Evolutionary conservation across 495 filamentous ascomycete species (phyloP).

Genomic region (Melanomma pulvis-pyrius): DNA sequence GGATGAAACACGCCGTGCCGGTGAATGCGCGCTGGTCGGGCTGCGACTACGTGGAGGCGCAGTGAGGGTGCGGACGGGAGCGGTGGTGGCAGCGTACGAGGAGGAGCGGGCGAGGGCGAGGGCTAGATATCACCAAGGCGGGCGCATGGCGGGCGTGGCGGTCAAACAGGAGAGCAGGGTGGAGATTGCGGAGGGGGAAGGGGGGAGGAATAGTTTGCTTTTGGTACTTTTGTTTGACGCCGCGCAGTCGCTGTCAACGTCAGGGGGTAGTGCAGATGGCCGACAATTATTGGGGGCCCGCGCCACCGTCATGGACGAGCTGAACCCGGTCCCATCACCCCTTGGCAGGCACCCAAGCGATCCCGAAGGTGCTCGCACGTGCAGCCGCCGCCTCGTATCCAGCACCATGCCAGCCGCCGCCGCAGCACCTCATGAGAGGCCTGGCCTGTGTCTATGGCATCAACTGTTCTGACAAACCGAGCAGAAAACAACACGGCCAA

Average conservation of each 20-base stretch:
- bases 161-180: background rate
- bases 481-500: too few relatives aligned
- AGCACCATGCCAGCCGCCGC: too few relatives aligned
- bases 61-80: slow-evolving; percentile 9
- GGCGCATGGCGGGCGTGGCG: slow-evolving; percentile 14
- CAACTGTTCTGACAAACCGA: too few relatives aligned
- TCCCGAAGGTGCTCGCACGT: background rate
- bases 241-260: background rate
- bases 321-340: background rate
- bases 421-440: too few relatives aligned
- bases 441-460: too few relatives aligned
- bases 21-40: slow-evolving; percentile 1
- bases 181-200: background rate
- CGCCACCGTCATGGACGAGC: background rate
- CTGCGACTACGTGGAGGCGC: slow-evolving; percentile 14
- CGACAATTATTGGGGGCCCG: too few relatives aligned
- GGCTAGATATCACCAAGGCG: slow-evolving; percentile 18
- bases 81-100: background rate
- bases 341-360: slow-evolving; percentile 2
- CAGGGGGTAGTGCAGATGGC: background rate
- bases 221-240: background rate
- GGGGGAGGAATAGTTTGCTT: background rate
- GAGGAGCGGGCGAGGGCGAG: slow-evolving; percentile 17
- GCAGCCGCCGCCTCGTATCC: background rate
- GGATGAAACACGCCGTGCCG: background rate